These are phyloP conservation scores for Anaeromyces robustus DNA, from an alignment of 192 early-diverging fungal genomes.

Conservation along the genomic window DNA sequence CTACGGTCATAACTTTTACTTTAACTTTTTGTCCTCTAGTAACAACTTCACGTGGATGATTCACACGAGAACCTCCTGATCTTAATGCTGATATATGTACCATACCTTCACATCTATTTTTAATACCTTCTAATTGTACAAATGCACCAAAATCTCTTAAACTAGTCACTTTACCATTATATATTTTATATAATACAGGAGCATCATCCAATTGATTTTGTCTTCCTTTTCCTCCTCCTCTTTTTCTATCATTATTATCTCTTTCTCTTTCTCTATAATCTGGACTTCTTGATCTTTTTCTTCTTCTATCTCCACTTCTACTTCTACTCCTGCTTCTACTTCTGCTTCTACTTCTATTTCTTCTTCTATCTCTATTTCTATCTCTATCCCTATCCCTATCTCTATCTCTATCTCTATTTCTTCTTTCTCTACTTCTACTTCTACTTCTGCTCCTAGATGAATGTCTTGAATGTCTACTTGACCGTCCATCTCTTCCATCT, in stretches of 20 bases:
- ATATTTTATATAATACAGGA: slow-evolving; percentile 86
- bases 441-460: slow-evolving; percentile 7
- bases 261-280: background rate
- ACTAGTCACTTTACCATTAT: slow-evolving; percentile 63
- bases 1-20: slow-evolving; percentile 88
- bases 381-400: slow-evolving; percentile 4
- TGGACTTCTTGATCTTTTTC: slow-evolving; percentile 4
- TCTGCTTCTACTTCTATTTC: slow-evolving; percentile 5
- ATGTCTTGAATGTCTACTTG: background rate
- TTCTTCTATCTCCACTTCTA: slow-evolving; percentile 5
- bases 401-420: slow-evolving; percentile 16
- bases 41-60: slow-evolving; percentile 76
- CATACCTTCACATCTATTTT: slow-evolving; percentile 67
- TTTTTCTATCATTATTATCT: slow-evolving; percentile 4
- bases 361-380: slow-evolving; percentile 6
- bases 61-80: slow-evolving; percentile 41
- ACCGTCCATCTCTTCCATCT: background rate
- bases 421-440: slow-evolving; percentile 11
- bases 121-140: slow-evolving; percentile 66
- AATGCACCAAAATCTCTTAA: slow-evolving; percentile 91
- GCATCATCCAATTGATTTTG: slow-evolving; percentile 41
- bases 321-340: slow-evolving; percentile 2
- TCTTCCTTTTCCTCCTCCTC: slow-evolving; percentile 1
- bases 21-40: slow-evolving; percentile 64
- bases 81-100: slow-evolving; percentile 68